Conservation (phyloP, 768 basidiomycete species). For the Rhizopogon sp. region DNA sequence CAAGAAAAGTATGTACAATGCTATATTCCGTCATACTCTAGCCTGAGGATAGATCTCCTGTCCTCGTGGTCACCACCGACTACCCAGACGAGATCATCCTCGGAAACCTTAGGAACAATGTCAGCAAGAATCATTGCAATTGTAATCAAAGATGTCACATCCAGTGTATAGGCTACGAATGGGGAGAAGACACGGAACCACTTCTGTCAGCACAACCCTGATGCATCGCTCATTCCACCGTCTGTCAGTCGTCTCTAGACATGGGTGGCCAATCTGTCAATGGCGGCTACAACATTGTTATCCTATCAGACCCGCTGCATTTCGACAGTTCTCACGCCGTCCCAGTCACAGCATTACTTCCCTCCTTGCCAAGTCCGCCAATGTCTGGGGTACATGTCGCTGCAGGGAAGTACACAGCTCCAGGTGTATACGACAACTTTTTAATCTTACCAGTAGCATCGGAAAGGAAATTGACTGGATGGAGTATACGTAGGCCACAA, state of each 20-base stretch:
- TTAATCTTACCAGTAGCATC: slow-evolving; percentile 28
- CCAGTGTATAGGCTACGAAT: slow-evolving; percentile 50
- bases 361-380: slow-evolving; percentile 39
- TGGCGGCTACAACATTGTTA: slow-evolving; percentile 57
- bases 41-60: slow-evolving; percentile 32
- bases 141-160: slow-evolving; percentile 38
- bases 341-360: slow-evolving; percentile 45
- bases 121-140: slow-evolving; percentile 40
- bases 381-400: slow-evolving; percentile 51
- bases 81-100: slow-evolving; percentile 63
- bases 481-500: slow-evolving; percentile 27
- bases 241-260: slow-evolving; percentile 10
- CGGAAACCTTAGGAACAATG: slow-evolving; percentile 49
- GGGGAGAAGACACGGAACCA: slow-evolving; percentile 47
- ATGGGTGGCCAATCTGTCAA: slow-evolving; percentile 27
- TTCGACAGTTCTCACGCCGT: slow-evolving; percentile 57
- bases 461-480: slow-evolving; percentile 42
- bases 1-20: not conserved
- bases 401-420: slow-evolving; percentile 57
- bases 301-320: slow-evolving; percentile 71
- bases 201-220: slow-evolving; percentile 41
- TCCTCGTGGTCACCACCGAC: slow-evolving; percentile 58
- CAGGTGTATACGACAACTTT: slow-evolving; percentile 50
- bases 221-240: slow-evolving; percentile 7
- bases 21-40: not conserved